A percentile compares a stretch with the other conserved stretches of the same genome.
Evolutionary conservation across 2,329 filamentous ascomycete genomes (phyloP).

Genomic region (Fusarium fracticaudum): DNA sequence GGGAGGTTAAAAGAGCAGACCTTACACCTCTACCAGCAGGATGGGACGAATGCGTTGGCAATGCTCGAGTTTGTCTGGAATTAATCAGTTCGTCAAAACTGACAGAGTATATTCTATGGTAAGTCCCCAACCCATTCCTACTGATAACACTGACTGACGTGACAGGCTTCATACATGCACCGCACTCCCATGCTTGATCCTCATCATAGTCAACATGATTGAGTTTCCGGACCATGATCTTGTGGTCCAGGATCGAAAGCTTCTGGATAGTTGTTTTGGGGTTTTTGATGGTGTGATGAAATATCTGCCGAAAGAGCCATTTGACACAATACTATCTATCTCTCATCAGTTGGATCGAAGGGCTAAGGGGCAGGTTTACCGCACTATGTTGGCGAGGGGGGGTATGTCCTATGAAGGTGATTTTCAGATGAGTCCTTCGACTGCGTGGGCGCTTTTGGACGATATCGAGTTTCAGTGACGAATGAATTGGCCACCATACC

Average conservation of each 20-base stretch:
- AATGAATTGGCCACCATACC: background rate
- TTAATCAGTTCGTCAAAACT: background rate
- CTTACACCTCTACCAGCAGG: conserved; percentile 24
- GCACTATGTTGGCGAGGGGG: background rate
- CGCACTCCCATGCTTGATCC: conserved; percentile 20
- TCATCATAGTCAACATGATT: conserved; percentile 36
- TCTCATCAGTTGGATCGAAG: conserved; percentile 25
- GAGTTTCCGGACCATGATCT: conserved; percentile 25
- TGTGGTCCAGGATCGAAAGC: background rate
- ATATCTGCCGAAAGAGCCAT: background rate
- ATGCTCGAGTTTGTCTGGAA: conserved; percentile 21
- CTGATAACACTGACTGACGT: accelerated
- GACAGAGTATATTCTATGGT: conserved; percentile 35
- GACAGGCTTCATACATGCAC: conserved; percentile 31
- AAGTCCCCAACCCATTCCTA: accelerated
- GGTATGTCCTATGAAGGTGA: background rate
- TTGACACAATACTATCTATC: conserved; percentile 11
- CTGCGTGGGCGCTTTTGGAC: conserved; percentile 19
- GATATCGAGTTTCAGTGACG: conserved; percentile 15
- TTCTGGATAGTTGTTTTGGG: conserved; percentile 10
- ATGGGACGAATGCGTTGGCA: conserved; percentile 31
- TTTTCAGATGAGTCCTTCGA: conserved; percentile 14
- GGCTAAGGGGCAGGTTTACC: conserved; percentile 25
- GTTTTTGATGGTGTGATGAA: background rate
- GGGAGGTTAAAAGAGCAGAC: conserved; percentile 7